Evolutionary conservation across 75 land plant species (phyloP).

Genomic region (Pinus albicaulis): DNA sequence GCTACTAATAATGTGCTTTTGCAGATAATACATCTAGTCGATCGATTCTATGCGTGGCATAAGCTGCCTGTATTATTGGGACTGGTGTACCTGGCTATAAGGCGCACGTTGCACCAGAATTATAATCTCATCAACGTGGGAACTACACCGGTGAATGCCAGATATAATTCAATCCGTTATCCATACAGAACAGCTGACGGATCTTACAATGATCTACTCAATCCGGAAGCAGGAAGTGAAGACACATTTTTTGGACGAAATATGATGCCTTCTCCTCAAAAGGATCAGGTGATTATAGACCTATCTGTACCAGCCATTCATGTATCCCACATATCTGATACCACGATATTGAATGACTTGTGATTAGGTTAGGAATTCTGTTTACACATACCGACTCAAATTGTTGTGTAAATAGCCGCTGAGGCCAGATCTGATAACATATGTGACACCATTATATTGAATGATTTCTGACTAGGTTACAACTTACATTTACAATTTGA

Average conservation of each 20-base stretch:
- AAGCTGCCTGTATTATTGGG: constrained; percentile 54
- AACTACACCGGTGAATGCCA: background rate
- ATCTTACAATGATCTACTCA: constrained; percentile 23
- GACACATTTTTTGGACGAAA: constrained; percentile 54
- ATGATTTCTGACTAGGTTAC: background rate
- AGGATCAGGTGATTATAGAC: background rate
- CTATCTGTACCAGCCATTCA: too few species aligned
- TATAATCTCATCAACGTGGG: constrained; percentile 58
- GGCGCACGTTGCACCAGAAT: constrained; percentile 46
- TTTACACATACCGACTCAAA: too few species aligned
- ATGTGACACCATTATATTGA: background rate
- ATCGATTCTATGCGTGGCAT: constrained; percentile 43
- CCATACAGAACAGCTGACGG: constrained; percentile 41
- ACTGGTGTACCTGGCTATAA: constrained; percentile 37
- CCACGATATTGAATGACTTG: too few species aligned
- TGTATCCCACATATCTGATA: too few species aligned
- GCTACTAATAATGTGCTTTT: too few species aligned
- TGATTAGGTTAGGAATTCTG: too few species aligned
- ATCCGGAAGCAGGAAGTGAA: constrained; percentile 19
- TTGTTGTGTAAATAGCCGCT: too few species aligned
- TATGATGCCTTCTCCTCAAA: constrained; percentile 35
- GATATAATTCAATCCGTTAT: constrained; percentile 4
- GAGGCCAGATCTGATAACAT: too few species aligned
- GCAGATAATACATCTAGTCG: constrained; percentile 25
- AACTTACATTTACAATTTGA: background rate